Evolutionary conservation across 495 filamentous ascomycete genomes (phyloP), one percentile per base, ranked within the genome.

Genomic region (Corynascus novoguineensis): DNA sequence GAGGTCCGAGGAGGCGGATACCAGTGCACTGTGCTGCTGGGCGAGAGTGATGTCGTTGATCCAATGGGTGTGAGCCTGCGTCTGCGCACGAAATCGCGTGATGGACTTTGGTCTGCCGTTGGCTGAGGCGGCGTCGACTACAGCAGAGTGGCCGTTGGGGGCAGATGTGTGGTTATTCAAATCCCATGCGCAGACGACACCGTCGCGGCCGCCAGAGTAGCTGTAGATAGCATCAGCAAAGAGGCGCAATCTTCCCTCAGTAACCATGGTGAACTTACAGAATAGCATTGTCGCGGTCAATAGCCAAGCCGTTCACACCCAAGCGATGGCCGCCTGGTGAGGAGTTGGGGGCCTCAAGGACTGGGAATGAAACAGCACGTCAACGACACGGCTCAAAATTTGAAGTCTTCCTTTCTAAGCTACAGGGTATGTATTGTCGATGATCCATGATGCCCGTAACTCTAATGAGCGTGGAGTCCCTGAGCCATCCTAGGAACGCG

Each of bases 51-150:
- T 89, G 64, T 97, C 92, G 68, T 97, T 97, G 69, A 98, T 87
- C 93, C 93, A 97, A 71, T 97, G 92, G 27, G 92, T 97, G 69
- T 98, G 93, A 12, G 93, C 95, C 65, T 97, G 91, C n/a, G 92
- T 88, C 71, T 96, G 91, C 46, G 86, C 81, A 55, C 89, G 85
- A 70, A 92, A 92, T n/a, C 79, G 80, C 32, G 90, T 89, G 10
- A 66, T 75, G 50, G 65, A 68, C 57, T 67, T 73, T 52, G 65
- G 68, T 64, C 68, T 52, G 38, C 61, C 65, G 40, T 66, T 70
- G 11, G 63, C 32, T 5, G 31, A 58, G n/a, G 56, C 19, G 38
- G 53, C 54, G 53, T 73, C 63, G 56, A 61, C 57, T 45, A 74
- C 67, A 50, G 68, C 64, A 27, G 71, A 65, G 47, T 65, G 59